Base-by-base conservation (phyloP, 2,329 filamentous ascomycete genomes). In the Alternaria angustiovoidea region DNA sequence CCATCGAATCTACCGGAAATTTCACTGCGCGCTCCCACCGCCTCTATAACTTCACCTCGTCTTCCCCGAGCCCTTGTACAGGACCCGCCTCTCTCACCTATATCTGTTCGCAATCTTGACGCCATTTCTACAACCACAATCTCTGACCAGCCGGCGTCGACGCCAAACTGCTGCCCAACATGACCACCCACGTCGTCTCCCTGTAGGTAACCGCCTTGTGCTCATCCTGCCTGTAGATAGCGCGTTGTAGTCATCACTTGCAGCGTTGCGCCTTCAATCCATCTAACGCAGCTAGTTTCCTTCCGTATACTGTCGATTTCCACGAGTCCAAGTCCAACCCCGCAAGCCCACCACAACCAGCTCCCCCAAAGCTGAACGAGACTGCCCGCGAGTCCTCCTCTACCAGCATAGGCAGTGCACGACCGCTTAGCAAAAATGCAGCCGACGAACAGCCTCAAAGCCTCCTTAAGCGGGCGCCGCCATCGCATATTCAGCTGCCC, bases 241-340 rank as follows among this genome's bases (percentile, higher is more conserved):
- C 34, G 20, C 28, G 5, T 43, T 4, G 14, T 34, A 26, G 8
- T 11, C 24, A 18, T 24, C 8, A 4, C 14, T 34, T 41, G 52
- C 26, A 59, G 22, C 39, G 28, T n/a, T 36, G 16, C 16, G 7
- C 39, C 26, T 51, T 46, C 20, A 24, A 22, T 32, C 14, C 24
- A n/a, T 57, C 67, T 72, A 51, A 69, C 54, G 51, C 34, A 6
- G 51, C n/a, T 75, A 97, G 94, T 58, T 97, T 97, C 76, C 87
- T 97, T 36, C 94, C 94, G 34, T 94, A 96, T 78, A 98, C 94
- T 41, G 85, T 97, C 73, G 89, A 96, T 78, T 98, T 98, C 78
- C 75, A 82, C 54, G 89, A 89, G 57, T 63, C 67, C 44, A 63
- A 69, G 39, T 61, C 62, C 28, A 51, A 54, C 46, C 52, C 87